phyloP scores from a whole-genome alignment of 345 rosid genomes.

The Pugionium cornutum region DNA sequence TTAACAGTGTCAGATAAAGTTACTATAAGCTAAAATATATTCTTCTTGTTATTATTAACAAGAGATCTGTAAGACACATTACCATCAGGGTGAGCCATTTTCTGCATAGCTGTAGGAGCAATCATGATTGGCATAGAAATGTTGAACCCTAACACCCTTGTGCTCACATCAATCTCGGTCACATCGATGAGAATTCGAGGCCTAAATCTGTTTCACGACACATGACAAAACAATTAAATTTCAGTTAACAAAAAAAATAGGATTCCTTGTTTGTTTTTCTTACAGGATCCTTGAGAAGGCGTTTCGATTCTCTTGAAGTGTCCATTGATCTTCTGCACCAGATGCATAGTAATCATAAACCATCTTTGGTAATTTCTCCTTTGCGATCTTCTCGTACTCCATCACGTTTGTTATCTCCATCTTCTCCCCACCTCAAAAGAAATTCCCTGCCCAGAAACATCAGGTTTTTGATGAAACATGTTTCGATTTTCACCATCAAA shows the following conservation, averaged over 20 bases:
- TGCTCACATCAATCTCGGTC: slow-evolving; percentile 72
- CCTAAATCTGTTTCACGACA: slow-evolving; percentile 59
- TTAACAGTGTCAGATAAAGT: no score
- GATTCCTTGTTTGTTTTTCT: slow-evolving; percentile 16
- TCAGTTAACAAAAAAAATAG: not conserved
- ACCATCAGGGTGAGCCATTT: slow-evolving; percentile 96
- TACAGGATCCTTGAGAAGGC: slow-evolving; percentile 91
- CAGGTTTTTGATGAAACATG: not conserved
- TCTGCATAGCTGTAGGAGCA: slow-evolving; percentile 95
- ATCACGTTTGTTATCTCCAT: slow-evolving; percentile 80
- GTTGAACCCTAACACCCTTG: slow-evolving; percentile 80
- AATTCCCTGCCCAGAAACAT: not conserved
- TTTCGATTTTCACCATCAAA: not conserved
- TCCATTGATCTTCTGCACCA: slow-evolving; percentile 98
- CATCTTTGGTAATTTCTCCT: slow-evolving; percentile 89
- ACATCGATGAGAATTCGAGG: slow-evolving; percentile 91
- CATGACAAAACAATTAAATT: not conserved
- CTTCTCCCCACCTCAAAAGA: not conserved
- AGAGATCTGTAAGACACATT: not conserved
- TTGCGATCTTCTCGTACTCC: slow-evolving; percentile 87
- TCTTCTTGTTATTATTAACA: not conserved
- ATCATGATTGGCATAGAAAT: slow-evolving; percentile 95
- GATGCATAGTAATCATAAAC: slow-evolving; percentile 89
- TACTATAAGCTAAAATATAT: no score
- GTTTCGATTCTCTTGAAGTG: slow-evolving; percentile 73